Evolutionary conservation across 768 basidiomycete species (phyloP), one percentile per base, ranked within the genome.

Genomic region (Trametes punicea): DNA sequence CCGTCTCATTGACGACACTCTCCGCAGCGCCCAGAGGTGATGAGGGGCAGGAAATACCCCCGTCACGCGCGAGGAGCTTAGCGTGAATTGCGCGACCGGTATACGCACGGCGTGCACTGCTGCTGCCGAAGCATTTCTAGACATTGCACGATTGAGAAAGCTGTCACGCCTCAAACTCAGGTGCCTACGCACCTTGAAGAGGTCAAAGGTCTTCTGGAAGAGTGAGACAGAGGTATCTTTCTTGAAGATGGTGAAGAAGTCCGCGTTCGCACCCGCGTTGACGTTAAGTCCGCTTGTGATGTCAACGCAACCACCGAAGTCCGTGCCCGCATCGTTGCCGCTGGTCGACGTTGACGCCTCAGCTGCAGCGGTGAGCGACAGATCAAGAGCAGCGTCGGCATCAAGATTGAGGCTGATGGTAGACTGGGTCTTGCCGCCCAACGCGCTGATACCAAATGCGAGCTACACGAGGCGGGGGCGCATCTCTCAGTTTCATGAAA

Each of bases 361-460:
- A 1, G 47, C 53, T 18, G 42, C 44, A 21, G 50, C 50, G n/a
- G 61, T 55, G 27, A 73, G 62, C 2, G 59, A 63, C 25, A 73
- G 64, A 26, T 62, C 64, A 20, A 71, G 61, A 10, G 48, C 63
- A 11, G 68, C 67, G 18, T 53, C 59, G 15, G 68, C 65, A 55
- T 73, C 73, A 40, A 74, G 62, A 52, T 74, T 70, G 34, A 81
- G 60, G 65, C 75, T 79, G 20, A 82, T 62, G 0, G 64, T 67
- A 9, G 77, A 74, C 6, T 72, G 60, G 3, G 69, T 74, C 9
- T 62, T 49, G 25, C 69, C 69, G 11, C 62, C 71, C 1, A 82
- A 67, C 3, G 76, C 77, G 6, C 66, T 63, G 30, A 83, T 63
- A 4, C 77, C 76, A 49, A 83, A 67, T 50, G 76, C 75, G 45